Percentiles rank a stretch among this genome's conserved stretches.
These are phyloP conservation scores for Avena atlantica DNA, from an alignment of 176 grass and related monocot genomes.

Conservation along the genomic window DNA sequence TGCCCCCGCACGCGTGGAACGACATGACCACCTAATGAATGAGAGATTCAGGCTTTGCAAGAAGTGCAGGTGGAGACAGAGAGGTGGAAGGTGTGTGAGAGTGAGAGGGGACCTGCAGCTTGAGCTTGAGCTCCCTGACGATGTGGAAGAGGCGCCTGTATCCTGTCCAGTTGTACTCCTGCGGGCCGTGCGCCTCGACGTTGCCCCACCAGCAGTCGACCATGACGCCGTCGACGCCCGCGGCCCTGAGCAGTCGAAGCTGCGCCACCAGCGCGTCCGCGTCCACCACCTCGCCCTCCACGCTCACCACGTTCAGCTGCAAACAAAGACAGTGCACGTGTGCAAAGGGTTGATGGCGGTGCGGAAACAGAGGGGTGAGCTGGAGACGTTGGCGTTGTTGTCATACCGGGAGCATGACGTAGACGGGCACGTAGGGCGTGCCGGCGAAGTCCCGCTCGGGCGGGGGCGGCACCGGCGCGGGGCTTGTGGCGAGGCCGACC, in stretches of 20 bases:
- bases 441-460: conserved; percentile 76
- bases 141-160: conserved; percentile 81
- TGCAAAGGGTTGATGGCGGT: neutral
- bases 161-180: conserved; percentile 80
- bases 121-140: conserved; percentile 70
- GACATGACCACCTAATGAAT: conserved; percentile 84
- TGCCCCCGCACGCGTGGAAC: conserved; percentile 90
- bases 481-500: neutral
- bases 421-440: conserved; percentile 81
- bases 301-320: conserved; percentile 68
- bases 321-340: neutral
- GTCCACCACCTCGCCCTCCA: conserved; percentile 62
- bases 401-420: conserved; percentile 83
- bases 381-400: neutral
- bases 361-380: neutral
- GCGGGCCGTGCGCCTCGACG: conserved; percentile 64
- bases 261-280: conserved; percentile 62
- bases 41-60: too few relatives aligned
- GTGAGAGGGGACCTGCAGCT: conserved; percentile 64
- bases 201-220: conserved; percentile 96
- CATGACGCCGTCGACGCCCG: conserved; percentile 84
- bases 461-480: conserved; percentile 21
- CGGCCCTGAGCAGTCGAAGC: conserved; percentile 68
- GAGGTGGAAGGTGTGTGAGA: too few relatives aligned
- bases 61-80: too few relatives aligned